These are phyloP conservation scores for Osmanthus fragrans DNA, from an alignment of 257 asterid species.

Conservation along the genomic window DNA sequence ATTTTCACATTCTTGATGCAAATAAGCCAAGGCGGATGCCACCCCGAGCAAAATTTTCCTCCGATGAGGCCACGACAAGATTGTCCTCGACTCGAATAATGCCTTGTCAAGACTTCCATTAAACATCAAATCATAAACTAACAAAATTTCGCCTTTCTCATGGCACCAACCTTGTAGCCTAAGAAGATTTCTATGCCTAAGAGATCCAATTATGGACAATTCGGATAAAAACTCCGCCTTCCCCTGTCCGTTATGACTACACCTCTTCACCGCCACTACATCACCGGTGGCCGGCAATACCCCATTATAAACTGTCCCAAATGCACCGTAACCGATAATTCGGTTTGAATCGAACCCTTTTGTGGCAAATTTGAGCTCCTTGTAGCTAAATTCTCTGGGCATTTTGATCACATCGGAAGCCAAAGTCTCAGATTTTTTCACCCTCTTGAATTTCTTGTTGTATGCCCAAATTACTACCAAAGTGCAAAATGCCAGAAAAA, in stretches of 20 bases:
- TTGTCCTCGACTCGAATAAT: constrained; percentile 64
- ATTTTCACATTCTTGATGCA: constrained; percentile 83
- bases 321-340: constrained; percentile 72
- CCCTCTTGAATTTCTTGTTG: constrained; percentile 50
- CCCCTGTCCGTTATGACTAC: constrained; percentile 75
- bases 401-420: constrained; percentile 64
- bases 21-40: constrained; percentile 73
- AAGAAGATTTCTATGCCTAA: constrained; percentile 78
- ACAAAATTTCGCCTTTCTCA: constrained; percentile 68
- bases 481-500: constrained; percentile 56
- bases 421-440: constrained; percentile 39
- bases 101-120: constrained; percentile 83
- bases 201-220: constrained; percentile 71
- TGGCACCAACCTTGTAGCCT: constrained; percentile 89
- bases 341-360: constrained; percentile 53
- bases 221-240: constrained; percentile 71
- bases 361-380: constrained; percentile 63
- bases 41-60: constrained; percentile 66
- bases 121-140: constrained; percentile 75
- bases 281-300: constrained; percentile 51
- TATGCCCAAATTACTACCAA: constrained; percentile 51
- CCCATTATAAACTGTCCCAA: constrained; percentile 75
- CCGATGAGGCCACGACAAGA: constrained; percentile 61
- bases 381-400: constrained; percentile 81
- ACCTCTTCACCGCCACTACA: constrained; percentile 75